Base-by-base conservation (phyloP, 1,284 basidiomycete genomes). In the Rhodofomes roseus region DNA sequence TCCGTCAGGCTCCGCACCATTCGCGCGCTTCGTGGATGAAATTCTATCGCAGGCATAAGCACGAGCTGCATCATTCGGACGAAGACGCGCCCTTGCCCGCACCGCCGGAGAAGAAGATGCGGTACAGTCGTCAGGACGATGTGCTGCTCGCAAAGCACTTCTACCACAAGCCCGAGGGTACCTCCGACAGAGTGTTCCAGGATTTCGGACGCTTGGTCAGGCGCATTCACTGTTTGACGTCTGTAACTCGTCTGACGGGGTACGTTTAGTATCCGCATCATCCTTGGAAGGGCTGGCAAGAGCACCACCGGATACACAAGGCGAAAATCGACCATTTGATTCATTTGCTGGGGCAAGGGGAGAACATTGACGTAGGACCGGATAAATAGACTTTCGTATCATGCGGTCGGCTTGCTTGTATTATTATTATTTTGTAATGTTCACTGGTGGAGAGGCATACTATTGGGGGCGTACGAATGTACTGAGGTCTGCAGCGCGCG, bases 21-120 rank as follows among this genome's bases (percentile, higher is more conserved):
- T 92, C 91, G 25, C 85, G 90, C 27, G 90, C 91, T 54, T 92
- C 90, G 2, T 93, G 90, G 90, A 91, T 93, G 89, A 93, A 93
- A 72, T 93, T 86, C 73, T 93, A 90, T 81, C 81, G 90, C 16
- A 78, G 90, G 60, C 90, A 93, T 70, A 90, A 90, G 64, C 90
- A 93, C 66, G 91, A 93, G 65, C 74, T 92, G 22, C 79, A 87
- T 52, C 82, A 82, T 61, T 76, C 77, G 7, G 83, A 84, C 14
- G 77, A 73, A 1, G 86, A 89, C 62, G 86, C 84, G 14, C 87
- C 87, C 2, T 73, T 88, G n/a, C 88, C 89, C 14, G 79, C 81
- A 31, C 84, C 85, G 1, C 90, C 90, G 0, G 86, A 89, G 68
- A 93, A 93, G 79, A 91, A 92, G 70, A 85, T 89, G 85, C 83